A percentile compares a stretch with the other conserved stretches of the same genome.
These are phyloP conservation scores for sweet orange (Citrus sinensis) DNA, from an alignment of 345 rosid genomes.

Conservation along the genomic window DNA sequence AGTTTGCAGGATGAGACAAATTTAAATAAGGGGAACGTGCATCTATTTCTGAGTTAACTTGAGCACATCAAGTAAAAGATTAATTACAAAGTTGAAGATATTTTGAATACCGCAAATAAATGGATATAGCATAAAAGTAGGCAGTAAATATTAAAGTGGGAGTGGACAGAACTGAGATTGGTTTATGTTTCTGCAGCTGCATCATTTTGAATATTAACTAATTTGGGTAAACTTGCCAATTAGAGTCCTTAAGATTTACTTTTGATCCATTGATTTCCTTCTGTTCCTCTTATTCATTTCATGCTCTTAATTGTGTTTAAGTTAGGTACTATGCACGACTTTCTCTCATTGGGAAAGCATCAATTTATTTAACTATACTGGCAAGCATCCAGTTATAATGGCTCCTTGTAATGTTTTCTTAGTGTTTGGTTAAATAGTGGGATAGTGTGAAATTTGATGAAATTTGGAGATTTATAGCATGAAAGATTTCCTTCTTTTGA, in stretches of 20 bases:
- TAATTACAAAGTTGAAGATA: neutral
- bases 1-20: neutral
- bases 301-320: neutral
- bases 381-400: neutral
- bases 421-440: neutral
- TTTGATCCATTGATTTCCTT: neutral
- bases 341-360: neutral
- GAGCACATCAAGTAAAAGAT: neutral
- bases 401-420: neutral
- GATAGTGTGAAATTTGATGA: neutral
- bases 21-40: neutral
- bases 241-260: neutral
- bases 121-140: neutral
- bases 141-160: neutral
- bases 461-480: neutral
- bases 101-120: neutral
- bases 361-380: neutral
- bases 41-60: neutral
- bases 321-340: neutral
- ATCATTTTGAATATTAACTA: neutral
- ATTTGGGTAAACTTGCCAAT: neutral
- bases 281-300: neutral
- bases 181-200: neutral
- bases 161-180: neutral
- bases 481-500: neutral